Conservation (phyloP, 2,329 filamentous ascomycete species). For the Penicillium sclerotiorum region DNA sequence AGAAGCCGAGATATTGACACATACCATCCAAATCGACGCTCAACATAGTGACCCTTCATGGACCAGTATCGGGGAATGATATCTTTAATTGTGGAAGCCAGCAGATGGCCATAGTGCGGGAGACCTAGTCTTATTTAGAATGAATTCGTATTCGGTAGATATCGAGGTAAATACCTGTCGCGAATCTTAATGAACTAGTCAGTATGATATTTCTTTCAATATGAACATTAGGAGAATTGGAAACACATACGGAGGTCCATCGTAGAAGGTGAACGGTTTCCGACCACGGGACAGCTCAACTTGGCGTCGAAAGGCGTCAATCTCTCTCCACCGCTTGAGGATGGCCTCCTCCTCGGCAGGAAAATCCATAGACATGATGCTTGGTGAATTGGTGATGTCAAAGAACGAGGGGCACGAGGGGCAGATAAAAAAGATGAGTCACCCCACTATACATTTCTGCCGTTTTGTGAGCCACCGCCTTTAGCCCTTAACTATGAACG, state of each 20-base stretch:
- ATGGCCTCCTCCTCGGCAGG: slow-evolving; percentile 86
- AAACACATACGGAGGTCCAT: slow-evolving; percentile 64
- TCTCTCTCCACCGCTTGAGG: slow-evolving; percentile 85
- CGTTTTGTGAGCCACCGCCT: background rate
- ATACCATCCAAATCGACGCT: slow-evolving; percentile 93
- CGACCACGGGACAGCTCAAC: slow-evolving; percentile 82
- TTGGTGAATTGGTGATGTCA: slow-evolving; percentile 20
- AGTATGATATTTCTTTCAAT: background rate
- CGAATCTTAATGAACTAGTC: slow-evolving; percentile 50
- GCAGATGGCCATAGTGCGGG: slow-evolving; percentile 73
- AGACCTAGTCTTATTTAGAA: slow-evolving; percentile 37
- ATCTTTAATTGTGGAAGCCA: slow-evolving; percentile 95
- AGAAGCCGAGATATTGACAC: slow-evolving; percentile 47
- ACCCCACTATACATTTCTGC: slow-evolving; percentile 25
- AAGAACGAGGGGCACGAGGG: slow-evolving; percentile 26
- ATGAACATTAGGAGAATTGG: background rate
- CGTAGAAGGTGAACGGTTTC: slow-evolving; percentile 91
- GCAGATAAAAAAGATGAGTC: slow-evolving; percentile 24
- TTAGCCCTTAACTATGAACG: no score
- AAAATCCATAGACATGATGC: slow-evolving; percentile 83
- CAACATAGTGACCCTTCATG: slow-evolving; percentile 93
- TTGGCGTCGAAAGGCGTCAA: slow-evolving; percentile 86
- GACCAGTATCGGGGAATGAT: slow-evolving; percentile 97
- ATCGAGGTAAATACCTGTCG: slow-evolving; percentile 54
- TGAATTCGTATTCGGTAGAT: background rate